Percentiles rank a stretch among this genome's conserved stretches.
Conservation (phyloP, 2,329 filamentous ascomycete species). For the Diplocarpon rosae region DNA sequence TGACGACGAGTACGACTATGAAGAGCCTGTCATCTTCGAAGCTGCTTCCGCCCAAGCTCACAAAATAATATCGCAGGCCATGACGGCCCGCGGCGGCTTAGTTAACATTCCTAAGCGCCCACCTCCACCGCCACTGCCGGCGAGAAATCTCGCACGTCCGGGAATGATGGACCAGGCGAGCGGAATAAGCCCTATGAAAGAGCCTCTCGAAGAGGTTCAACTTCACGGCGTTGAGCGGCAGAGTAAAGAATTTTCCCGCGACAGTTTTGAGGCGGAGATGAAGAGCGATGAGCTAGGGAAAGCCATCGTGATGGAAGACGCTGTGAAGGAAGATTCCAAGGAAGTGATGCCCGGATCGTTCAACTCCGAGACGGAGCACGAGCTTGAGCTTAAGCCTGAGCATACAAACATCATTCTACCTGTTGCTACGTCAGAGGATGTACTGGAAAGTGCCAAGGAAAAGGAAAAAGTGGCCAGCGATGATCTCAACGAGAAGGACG, state of each 20-base stretch:
- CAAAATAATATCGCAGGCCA: conserved; percentile 40
- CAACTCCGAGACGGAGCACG: conserved; percentile 6
- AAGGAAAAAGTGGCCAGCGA: neutral
- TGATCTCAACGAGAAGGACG: conserved; percentile 10
- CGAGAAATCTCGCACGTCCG: conserved; percentile 53
- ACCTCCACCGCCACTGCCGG: conserved; percentile 61
- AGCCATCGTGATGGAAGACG: conserved; percentile 1
- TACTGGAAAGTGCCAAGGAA: neutral
- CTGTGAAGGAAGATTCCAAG: conserved; percentile 1
- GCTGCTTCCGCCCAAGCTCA: conserved; percentile 48
- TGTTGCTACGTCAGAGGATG: neutral
- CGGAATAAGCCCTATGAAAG: conserved; percentile 19
- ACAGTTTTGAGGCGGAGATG: neutral
- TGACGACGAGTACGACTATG: conserved; percentile 33
- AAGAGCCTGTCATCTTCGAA: conserved; percentile 60
- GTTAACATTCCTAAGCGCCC: conserved; percentile 76
- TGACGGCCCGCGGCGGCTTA: conserved; percentile 58
- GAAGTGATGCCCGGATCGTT: conserved; percentile 1
- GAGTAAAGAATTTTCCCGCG: conserved; percentile 6
- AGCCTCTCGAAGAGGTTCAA: conserved; percentile 28
- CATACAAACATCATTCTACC: neutral
- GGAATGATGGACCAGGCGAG: conserved; percentile 21
- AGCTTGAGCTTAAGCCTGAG: conserved; percentile 4
- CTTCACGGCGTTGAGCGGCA: conserved; percentile 13
- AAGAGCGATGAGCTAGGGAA: conserved; percentile 3